Evolutionary conservation across 345 rosid genomes (phyloP).

Genomic region (Eucalyptus virginea): DNA sequence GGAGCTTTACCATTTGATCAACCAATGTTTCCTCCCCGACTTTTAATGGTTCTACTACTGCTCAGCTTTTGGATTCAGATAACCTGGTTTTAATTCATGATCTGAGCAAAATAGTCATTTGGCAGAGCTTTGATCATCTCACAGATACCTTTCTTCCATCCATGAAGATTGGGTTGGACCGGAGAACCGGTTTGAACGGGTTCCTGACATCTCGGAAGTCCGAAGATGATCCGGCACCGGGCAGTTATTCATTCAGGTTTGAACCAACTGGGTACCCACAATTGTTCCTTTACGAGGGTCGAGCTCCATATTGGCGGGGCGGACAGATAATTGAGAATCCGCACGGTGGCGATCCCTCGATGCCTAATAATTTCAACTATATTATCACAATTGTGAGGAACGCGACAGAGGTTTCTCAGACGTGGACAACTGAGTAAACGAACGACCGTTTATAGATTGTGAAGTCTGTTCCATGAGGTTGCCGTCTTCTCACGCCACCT

Average conservation of each 20-base stretch:
- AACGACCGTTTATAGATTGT: not conserved
- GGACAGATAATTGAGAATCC: constrained; percentile 54
- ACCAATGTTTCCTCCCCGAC: constrained; percentile 12
- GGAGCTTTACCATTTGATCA: constrained; percentile 31
- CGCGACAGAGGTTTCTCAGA: constrained; percentile 11
- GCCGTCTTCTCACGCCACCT: not conserved
- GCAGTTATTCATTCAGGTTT: constrained; percentile 24
- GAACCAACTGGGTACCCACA: constrained; percentile 41
- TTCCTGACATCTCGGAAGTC: constrained; percentile 41
- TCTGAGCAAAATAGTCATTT: constrained; percentile 1
- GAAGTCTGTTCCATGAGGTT: not conserved
- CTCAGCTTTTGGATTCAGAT: constrained; percentile 47
- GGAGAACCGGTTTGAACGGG: constrained; percentile 11
- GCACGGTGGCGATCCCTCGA: constrained; percentile 18
- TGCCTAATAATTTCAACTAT: constrained; percentile 1
- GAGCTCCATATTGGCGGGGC: constrained; percentile 18
- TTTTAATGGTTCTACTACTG: not conserved
- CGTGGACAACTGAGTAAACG: not conserved
- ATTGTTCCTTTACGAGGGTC: constrained; percentile 24
- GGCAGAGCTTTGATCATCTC: constrained; percentile 75
- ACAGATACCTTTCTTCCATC: constrained; percentile 46
- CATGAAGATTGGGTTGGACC: constrained; percentile 52
- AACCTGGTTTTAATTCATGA: constrained; percentile 38
- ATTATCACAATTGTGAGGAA: constrained; percentile 12
- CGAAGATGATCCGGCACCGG: constrained; percentile 31